Percentiles rank a stretch among this genome's conserved stretches.
These are phyloP conservation scores for Emergomyces orientalis DNA, from an alignment of 2,329 filamentous ascomycete species.

Conservation along the genomic window DNA sequence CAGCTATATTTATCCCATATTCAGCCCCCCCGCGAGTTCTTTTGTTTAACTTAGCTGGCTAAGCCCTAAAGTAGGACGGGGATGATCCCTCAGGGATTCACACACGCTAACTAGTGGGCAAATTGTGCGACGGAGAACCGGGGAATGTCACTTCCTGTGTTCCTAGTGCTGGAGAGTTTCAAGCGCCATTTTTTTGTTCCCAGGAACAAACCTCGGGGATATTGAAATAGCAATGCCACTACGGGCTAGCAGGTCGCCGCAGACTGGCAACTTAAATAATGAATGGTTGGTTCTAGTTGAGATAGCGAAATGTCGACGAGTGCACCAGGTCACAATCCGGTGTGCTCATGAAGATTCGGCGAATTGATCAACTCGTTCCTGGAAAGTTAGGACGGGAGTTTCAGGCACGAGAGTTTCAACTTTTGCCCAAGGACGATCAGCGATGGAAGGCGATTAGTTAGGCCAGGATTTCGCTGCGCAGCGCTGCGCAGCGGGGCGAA, in stretches of 20 bases:
- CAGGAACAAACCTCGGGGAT: not conserved
- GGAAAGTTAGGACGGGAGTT: not conserved
- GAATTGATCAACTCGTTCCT: not conserved
- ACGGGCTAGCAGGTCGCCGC: not conserved
- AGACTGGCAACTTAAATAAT: not conserved
- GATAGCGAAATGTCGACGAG: not conserved
- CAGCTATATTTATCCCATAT: conserved; percentile 1
- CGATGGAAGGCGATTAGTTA: not conserved
- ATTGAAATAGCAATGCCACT: not conserved
- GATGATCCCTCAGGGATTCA: not conserved
- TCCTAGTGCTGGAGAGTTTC: not conserved
- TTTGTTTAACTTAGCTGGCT: not conserved
- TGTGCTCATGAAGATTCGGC: not conserved
- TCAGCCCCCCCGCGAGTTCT: not conserved
- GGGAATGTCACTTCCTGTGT: not conserved
- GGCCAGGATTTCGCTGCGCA: not conserved
- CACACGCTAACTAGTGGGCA: no score
- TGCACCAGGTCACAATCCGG: not conserved
- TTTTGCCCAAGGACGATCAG: not conserved
- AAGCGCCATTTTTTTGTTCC: not conserved
- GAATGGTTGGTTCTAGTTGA: not conserved
- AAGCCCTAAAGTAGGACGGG: not conserved
- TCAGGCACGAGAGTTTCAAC: not conserved
- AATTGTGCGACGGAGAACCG: not conserved
- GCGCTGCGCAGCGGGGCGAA: not conserved